Base-by-base conservation (phyloP, 768 basidiomycete genomes). In the Auricularia auricula-judae region DNA sequence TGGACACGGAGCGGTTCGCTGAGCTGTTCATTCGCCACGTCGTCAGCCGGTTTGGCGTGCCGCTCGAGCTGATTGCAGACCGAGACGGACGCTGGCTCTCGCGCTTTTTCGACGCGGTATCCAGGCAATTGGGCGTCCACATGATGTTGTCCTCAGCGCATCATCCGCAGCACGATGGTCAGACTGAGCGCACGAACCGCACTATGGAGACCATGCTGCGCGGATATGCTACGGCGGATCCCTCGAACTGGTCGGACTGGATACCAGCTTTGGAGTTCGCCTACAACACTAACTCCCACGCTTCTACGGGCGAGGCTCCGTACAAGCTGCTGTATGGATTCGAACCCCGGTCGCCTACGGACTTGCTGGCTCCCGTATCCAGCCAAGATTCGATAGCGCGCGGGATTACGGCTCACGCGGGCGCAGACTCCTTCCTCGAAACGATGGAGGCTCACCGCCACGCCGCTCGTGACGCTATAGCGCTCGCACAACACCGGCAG, bases 291-390 rank as follows among this genome's bases (percentile, higher is more conserved):
- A 43, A 67, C 36, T 64, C 65, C 2, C 75, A 76, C 62, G 36
- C 71, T 1, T 74, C 77, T 2, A 79, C 76, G 36, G 64, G 71
- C 36, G 67, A 71, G 61, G 71, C 76, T 16, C 79, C 77, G 1
- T 79, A 79, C 71, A 77, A 72, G 35, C 69, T 76, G 21, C 76
- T 76, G 62, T 65, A 68, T 35, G 75, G 69, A 11, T 74, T 66
- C 64, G 72, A 79, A 11, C 69, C 71, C 0, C 66, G 65, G 63
- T 51, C 47, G 14, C 47, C 47, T 10, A 16, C 21, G 47, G 47
- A 51, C 16, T 5, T 51, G 11, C 47, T 51, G 21, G 16, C 21
- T 18, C 47, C 11, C 4, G 5, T 16, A 21, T 51, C 47, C 14
- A 39, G 39, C 23, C 11, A 16, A 8, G 47, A 51, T 16, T 4